phyloP scores from a whole-genome alignment of 345 rosid genomes.

The Pistacia atlantica region DNA sequence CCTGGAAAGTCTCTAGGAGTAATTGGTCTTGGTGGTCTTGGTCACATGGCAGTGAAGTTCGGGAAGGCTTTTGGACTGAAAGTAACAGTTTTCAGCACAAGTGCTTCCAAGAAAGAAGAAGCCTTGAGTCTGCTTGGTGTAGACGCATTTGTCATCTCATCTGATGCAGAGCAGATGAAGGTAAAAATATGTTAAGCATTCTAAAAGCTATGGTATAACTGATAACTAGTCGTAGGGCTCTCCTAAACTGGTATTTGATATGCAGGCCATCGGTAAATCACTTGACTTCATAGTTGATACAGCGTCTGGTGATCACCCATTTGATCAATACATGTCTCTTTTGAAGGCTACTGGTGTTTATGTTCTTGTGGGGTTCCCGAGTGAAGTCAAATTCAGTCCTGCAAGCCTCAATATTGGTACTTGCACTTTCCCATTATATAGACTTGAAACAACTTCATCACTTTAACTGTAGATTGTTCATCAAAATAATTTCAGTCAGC shows the following conservation, averaged over 20 bases:
- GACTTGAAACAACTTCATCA: neutral
- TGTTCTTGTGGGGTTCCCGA: conserved; percentile 78
- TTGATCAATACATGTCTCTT: conserved; percentile 79
- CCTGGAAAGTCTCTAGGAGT: conserved; percentile 82
- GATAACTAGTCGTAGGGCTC: neutral
- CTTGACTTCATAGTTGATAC: conserved; percentile 83
- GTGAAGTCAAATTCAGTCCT: conserved; percentile 81
- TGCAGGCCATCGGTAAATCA: conserved; percentile 63
- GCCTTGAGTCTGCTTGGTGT: conserved; percentile 73
- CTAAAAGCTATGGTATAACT: neutral
- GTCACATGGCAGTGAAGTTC: conserved; percentile 95
- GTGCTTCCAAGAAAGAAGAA: conserved; percentile 76
- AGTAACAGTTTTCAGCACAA: conserved; percentile 86
- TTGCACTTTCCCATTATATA: neutral
- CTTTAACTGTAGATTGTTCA: neutral
- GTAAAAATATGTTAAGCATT: conserved; percentile 30
- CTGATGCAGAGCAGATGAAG: conserved; percentile 81
- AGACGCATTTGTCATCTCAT: conserved; percentile 62
- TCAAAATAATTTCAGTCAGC: neutral
- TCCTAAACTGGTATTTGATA: conserved; percentile 7
- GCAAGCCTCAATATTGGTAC: conserved; percentile 64
- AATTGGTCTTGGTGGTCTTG: conserved; percentile 92
- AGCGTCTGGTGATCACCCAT: conserved; percentile 86
- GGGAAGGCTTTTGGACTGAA: conserved; percentile 89
- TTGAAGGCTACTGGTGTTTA: conserved; percentile 68